These are phyloP conservation scores for Misopates orontium DNA, from an alignment of 257 asterid species.

Conservation along the genomic window DNA sequence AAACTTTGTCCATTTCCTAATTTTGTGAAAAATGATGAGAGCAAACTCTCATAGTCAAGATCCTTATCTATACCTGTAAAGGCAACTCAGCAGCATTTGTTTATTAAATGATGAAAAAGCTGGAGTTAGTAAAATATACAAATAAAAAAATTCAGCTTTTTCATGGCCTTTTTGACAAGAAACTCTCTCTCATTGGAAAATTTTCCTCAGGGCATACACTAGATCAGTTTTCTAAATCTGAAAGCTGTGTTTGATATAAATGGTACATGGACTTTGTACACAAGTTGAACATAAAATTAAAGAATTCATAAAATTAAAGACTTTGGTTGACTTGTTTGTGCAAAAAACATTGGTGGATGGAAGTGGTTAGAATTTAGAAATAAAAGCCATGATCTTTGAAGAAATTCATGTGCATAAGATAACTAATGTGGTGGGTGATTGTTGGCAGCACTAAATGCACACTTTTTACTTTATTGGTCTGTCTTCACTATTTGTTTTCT, in stretches of 20 bases:
- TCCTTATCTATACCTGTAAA: slow-evolving; percentile 33
- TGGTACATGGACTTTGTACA: slow-evolving; percentile 22
- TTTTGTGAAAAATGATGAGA: slow-evolving; percentile 19
- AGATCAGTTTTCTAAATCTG: slow-evolving; percentile 30
- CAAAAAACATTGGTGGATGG: slow-evolving; percentile 61
- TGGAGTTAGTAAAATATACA: slow-evolving; percentile 29
- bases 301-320: slow-evolving; percentile 28
- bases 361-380: slow-evolving; percentile 51
- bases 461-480: slow-evolving; percentile 18
- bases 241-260: slow-evolving; percentile 41
- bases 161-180: slow-evolving; percentile 25
- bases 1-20: slow-evolving; percentile 39
- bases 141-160: slow-evolving; percentile 36
- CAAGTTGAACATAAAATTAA: slow-evolving; percentile 35
- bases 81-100: slow-evolving; percentile 5
- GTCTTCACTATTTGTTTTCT: slow-evolving; percentile 16
- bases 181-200: slow-evolving; percentile 32
- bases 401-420: neutral
- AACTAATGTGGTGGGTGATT: slow-evolving; percentile 33
- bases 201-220: slow-evolving; percentile 19
- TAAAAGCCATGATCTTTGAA: slow-evolving; percentile 25
- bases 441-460: slow-evolving; percentile 44
- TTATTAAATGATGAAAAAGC: slow-evolving; percentile 11
- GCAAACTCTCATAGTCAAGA: slow-evolving; percentile 13
- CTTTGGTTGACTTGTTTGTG: slow-evolving; percentile 41